phyloP scores from a whole-genome alignment of 106 monocot genomes.

The Cymbidium sinense region DNA sequence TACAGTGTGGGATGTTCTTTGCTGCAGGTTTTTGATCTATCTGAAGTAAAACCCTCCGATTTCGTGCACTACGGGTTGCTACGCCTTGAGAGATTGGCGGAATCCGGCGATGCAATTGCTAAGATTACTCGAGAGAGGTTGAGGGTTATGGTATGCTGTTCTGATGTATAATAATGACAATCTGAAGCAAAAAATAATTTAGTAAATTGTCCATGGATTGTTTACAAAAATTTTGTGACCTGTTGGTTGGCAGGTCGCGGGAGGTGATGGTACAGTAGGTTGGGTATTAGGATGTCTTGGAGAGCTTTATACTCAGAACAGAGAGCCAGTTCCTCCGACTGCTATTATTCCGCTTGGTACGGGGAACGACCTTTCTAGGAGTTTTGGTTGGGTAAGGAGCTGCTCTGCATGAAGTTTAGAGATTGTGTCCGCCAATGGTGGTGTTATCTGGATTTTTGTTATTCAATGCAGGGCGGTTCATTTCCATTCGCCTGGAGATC shows the following conservation, averaged over 20 bases:
- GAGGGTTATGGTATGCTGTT: conserved; percentile 53
- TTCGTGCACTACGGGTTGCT: conserved; percentile 63
- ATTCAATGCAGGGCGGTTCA: conserved; percentile 41
- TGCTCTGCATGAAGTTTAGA: neutral
- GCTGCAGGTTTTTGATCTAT: conserved; percentile 77
- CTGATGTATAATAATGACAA: neutral
- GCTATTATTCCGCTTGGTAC: conserved; percentile 88
- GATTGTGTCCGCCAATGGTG: conserved; percentile 9
- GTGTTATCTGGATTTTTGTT: conserved; percentile 12
- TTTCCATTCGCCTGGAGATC: conserved; percentile 62
- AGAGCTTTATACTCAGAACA: conserved; percentile 50
- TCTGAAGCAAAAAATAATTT: neutral
- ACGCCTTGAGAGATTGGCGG: conserved; percentile 58
- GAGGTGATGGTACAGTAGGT: conserved; percentile 94
- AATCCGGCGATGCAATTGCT: conserved; percentile 50
- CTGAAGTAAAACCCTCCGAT: conserved; percentile 57
- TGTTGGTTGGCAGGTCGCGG: conserved; percentile 59
- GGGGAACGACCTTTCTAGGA: conserved; percentile 91
- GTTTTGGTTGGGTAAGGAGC: conserved; percentile 71
- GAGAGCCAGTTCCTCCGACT: conserved; percentile 68
- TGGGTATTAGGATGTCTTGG: conserved; percentile 73
- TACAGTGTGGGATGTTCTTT: neutral
- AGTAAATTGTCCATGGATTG: neutral
- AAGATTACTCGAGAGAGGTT: conserved; percentile 46
- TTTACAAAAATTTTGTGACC: neutral